phyloP scores from a whole-genome alignment of 345 rosid genomes.

The Citrus trifoliata region DNA sequence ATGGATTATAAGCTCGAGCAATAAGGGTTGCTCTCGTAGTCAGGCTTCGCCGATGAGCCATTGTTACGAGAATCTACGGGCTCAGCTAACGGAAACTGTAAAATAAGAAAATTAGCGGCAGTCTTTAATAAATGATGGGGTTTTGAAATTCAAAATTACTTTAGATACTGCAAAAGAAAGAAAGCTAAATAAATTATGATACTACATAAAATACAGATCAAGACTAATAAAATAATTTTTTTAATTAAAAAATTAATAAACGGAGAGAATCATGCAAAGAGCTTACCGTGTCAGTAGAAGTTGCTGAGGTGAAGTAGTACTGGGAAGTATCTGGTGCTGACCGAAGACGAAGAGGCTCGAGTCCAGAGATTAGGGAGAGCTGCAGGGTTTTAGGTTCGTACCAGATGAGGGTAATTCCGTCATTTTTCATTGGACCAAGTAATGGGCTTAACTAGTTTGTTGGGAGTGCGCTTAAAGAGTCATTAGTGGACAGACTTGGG shows the following conservation, averaged over 20 bases:
- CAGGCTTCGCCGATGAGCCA: slow-evolving; percentile 39
- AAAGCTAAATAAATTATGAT: not conserved
- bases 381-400: slow-evolving; percentile 2
- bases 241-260: too few relatives aligned
- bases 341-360: not conserved
- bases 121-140: not conserved
- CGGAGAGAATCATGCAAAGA: not conserved
- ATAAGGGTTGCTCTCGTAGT: slow-evolving; percentile 26
- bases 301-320: not conserved
- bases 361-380: too few relatives aligned
- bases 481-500: not conserved
- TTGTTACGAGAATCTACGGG: slow-evolving; percentile 1
- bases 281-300: not conserved
- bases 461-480: not conserved
- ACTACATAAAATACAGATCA: not conserved
- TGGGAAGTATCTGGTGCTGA: not conserved
- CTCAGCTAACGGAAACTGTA: not conserved
- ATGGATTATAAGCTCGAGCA: slow-evolving; percentile 20
- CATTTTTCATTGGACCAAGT: not conserved
- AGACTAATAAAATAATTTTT: not conserved
- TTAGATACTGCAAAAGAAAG: not conserved
- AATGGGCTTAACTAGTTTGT: not conserved
- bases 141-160: not conserved
- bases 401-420: not conserved
- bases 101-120: not conserved